Conservation (phyloP, 495 filamentous ascomycete genomes). For the Physcia stellaris region DNA sequence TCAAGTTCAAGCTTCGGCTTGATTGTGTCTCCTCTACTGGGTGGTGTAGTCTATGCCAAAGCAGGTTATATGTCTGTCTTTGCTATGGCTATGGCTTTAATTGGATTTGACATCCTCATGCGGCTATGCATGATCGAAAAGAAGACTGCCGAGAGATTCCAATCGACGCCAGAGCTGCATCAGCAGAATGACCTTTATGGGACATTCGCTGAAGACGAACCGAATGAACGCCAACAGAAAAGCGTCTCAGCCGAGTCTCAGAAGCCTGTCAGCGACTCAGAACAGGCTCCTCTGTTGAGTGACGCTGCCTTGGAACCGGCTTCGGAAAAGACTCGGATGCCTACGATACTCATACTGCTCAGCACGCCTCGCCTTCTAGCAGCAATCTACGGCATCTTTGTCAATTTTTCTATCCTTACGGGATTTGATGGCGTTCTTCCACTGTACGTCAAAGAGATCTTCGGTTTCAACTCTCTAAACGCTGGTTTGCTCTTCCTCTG, state of each 20-base stretch:
- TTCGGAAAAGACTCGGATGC: conserved; percentile 12
- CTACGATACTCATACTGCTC: conserved; percentile 33
- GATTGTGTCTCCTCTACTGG: conserved; percentile 41
- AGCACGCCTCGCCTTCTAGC: conserved; percentile 26
- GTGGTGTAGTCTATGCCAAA: conserved; percentile 56
- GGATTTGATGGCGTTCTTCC: conserved; percentile 37
- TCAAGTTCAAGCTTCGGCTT: conserved; percentile 13
- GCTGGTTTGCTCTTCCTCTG: conserved; percentile 48
- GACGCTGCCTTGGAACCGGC: background rate
- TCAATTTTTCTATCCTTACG: conserved; percentile 33
- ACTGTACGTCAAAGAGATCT: conserved; percentile 29
- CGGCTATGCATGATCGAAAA: conserved; percentile 47
- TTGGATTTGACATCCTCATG: conserved; percentile 44
- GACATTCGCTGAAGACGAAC: conserved; percentile 6
- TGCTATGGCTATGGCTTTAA: conserved; percentile 34
- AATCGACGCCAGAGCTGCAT: no score
- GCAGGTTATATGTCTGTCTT: conserved; percentile 42
- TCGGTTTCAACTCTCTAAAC: conserved; percentile 43
- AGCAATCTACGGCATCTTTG: conserved; percentile 30
- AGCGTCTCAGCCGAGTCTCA: background rate
- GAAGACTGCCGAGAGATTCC: conserved; percentile 31
- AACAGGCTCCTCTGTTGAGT: conserved; percentile 2
- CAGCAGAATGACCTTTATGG: conserved; percentile 12
- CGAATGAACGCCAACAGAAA: conserved; percentile 2
- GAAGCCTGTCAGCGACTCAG: background rate